Percentiles rank a stretch among this genome's conserved stretches.
Evolutionary conservation across 2,329 filamentous ascomycete genomes (phyloP).

Genomic region (Purpureocillium takamizusanense): DNA sequence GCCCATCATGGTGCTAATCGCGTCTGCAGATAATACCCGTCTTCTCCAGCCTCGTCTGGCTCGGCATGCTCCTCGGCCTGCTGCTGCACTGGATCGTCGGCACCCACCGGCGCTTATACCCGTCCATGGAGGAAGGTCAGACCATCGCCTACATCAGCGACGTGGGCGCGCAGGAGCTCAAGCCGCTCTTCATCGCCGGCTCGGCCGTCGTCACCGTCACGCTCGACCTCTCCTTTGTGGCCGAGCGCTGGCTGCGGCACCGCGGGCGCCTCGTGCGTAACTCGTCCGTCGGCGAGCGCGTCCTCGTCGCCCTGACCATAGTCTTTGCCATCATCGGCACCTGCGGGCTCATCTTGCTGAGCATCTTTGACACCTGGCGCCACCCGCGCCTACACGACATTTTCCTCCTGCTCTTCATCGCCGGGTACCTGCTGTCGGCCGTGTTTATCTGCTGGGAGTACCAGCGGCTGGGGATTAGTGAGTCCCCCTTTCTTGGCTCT

Average conservation of each 20-base stretch:
- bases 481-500: constrained; percentile 14
- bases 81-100: constrained; percentile 60
- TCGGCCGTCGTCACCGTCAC: constrained; percentile 64
- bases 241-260: constrained; percentile 82
- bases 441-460: constrained; percentile 89
- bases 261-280: constrained; percentile 71
- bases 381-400: constrained; percentile 61
- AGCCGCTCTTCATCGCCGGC: constrained; percentile 72
- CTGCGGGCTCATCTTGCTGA: constrained; percentile 69
- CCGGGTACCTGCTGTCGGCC: constrained; percentile 74
- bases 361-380: constrained; percentile 73
- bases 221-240: constrained; percentile 70
- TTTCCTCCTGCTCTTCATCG: constrained; percentile 78
- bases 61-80: constrained; percentile 59
- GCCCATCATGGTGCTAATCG: too few species aligned
- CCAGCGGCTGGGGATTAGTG: constrained; percentile 69
- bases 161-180: constrained; percentile 51
- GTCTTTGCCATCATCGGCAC: constrained; percentile 66
- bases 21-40: constrained; percentile 52
- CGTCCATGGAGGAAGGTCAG: constrained; percentile 49
- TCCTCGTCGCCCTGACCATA: constrained; percentile 53
- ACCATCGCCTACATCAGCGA: constrained; percentile 66
- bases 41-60: constrained; percentile 56
- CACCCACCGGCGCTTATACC: constrained; percentile 43
- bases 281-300: constrained; percentile 50